A percentile compares a stretch with the other conserved stretches of the same genome.
These are phyloP conservation scores for Botryosphaeria agaves DNA, from an alignment of 2,329 filamentous ascomycete genomes.

Conservation along the genomic window DNA sequence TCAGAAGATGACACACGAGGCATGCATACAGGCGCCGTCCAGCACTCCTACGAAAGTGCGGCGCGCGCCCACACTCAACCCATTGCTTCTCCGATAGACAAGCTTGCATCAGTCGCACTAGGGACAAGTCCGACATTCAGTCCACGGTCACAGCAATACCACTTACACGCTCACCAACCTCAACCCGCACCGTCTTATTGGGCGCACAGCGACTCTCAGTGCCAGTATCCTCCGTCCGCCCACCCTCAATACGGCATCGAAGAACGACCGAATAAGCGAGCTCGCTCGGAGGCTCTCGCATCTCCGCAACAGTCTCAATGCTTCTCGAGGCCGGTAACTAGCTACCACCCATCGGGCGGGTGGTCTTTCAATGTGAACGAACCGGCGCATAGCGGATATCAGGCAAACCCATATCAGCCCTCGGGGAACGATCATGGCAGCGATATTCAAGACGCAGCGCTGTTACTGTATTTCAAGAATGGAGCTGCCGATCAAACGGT, in stretches of 20 bases:
- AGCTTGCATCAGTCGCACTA: background rate
- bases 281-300: conserved; percentile 38
- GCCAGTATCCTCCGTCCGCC: conserved; percentile 3
- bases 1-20: too few species aligned
- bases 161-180: background rate
- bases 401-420: conserved; percentile 8
- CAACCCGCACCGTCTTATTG: background rate
- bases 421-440: conserved; percentile 10
- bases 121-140: background rate
- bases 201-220: background rate
- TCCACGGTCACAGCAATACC: background rate
- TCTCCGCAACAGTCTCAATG: conserved; percentile 23
- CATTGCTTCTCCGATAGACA: background rate
- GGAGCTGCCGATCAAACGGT: too few species aligned
- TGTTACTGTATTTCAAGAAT: conserved; percentile 27
- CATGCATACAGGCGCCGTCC: too few species aligned
- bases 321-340: conserved; percentile 27
- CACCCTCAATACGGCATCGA: conserved; percentile 12
- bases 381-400: conserved; percentile 16
- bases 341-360: conserved; percentile 19
- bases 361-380: conserved; percentile 22
- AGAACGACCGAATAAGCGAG: conserved; percentile 40
- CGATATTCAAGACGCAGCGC: conserved; percentile 26
- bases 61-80: background rate
- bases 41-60: too few species aligned